phyloP scores from a whole-genome alignment of 2,329 filamentous ascomycete genomes.

The Scytalidium lignicola region DNA sequence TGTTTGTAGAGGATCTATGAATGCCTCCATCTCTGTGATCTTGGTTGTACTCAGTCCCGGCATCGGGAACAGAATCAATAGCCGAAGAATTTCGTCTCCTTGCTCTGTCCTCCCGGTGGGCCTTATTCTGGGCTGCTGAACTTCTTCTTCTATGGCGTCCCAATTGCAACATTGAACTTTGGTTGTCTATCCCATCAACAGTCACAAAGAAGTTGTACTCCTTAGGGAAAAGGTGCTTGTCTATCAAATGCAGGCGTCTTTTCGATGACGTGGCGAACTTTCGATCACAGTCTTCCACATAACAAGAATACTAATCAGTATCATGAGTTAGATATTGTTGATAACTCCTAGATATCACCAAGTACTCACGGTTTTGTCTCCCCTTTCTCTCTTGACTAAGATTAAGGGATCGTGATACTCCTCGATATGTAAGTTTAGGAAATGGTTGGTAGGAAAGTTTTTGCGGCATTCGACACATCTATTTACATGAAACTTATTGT shows the following conservation, averaged over 20 bases:
- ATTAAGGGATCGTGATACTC: constrained; percentile 85
- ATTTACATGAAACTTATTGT: constrained; percentile 73
- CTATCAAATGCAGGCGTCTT: constrained; percentile 80
- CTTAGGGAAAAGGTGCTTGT: constrained; percentile 88
- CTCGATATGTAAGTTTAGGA: constrained; percentile 78
- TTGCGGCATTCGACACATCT: constrained; percentile 78
- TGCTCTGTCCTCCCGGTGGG: constrained; percentile 17
- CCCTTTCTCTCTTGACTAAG: constrained; percentile 66
- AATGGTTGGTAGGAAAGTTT: constrained; percentile 82
- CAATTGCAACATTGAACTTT: constrained; percentile 71
- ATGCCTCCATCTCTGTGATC: too few species aligned
- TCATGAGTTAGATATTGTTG: neutral
- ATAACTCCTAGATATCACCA: neutral
- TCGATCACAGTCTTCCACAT: constrained; percentile 81
- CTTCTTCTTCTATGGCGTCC: constrained; percentile 42
- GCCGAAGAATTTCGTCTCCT: constrained; percentile 12
- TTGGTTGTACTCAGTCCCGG: neutral
- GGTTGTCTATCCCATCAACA: constrained; percentile 82
- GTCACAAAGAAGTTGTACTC: constrained; percentile 87
- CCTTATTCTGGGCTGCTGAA: constrained; percentile 33
- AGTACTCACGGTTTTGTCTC: constrained; percentile 73
- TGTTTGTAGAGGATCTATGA: neutral
- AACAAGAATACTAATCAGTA: constrained; percentile 69
- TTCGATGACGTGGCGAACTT: constrained; percentile 81
- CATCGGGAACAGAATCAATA: neutral